Conservation (phyloP, 179 eudicot genomes). For the Carnegiea gigantea region DNA sequence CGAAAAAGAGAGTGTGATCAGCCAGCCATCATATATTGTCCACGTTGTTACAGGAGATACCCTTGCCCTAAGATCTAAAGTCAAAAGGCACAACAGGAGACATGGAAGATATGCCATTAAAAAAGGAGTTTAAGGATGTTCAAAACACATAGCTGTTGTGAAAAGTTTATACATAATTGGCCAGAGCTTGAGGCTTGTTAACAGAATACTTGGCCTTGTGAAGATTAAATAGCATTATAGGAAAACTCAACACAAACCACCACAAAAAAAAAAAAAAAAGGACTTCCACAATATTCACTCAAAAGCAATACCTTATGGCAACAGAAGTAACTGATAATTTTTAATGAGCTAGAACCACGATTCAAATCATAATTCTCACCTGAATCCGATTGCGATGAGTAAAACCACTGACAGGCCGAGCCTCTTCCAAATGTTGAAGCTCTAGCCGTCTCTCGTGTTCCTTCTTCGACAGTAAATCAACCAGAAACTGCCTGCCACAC, state of each 20-base stretch:
- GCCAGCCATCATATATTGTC: not conserved
- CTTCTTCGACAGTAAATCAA: slow-evolving; percentile 68
- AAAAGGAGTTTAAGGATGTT: not conserved
- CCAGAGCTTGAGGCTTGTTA: not conserved
- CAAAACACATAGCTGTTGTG: not conserved
- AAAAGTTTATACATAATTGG: not conserved
- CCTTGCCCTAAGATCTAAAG: not conserved
- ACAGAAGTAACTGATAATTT: not conserved
- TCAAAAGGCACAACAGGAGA: not conserved
- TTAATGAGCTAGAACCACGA: not conserved
- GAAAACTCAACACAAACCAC: not conserved
- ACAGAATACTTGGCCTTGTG: too few relatives aligned
- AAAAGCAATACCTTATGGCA: not conserved
- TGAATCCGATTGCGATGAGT: slow-evolving; percentile 82
- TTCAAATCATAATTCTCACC: slow-evolving; percentile 37
- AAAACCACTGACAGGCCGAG: slow-evolving; percentile 63
- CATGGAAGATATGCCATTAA: not conserved
- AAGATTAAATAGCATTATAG: not conserved
- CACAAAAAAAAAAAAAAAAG: not conserved
- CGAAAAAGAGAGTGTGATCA: not conserved
- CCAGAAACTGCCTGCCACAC: slow-evolving; percentile 82
- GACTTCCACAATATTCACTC: not conserved
- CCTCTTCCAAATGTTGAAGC: slow-evolving; percentile 52
- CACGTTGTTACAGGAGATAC: not conserved
- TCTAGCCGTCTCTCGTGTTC: slow-evolving; percentile 61